phyloP scores from a whole-genome alignment of 1,284 basidiomycete species.

The Psilocybe mexicana region DNA sequence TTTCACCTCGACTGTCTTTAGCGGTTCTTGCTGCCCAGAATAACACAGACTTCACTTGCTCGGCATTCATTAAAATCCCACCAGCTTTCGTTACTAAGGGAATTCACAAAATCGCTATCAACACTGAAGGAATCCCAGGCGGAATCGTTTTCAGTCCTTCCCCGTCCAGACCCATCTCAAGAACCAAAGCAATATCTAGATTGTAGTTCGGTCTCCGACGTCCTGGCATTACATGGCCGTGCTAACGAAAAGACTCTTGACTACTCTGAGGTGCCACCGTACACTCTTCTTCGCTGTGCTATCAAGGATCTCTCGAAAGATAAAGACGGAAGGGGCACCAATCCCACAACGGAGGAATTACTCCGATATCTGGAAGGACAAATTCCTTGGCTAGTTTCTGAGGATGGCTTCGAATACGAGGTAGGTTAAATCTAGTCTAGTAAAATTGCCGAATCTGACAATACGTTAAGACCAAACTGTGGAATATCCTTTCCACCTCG shows the following conservation, averaged over 20 bases:
- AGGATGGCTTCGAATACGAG: constrained; percentile 52
- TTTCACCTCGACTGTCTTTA: constrained; percentile 27
- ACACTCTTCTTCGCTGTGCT: constrained; percentile 63
- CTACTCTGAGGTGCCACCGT: constrained; percentile 42
- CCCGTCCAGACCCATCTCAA: constrained; percentile 46
- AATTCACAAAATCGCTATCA: constrained; percentile 53
- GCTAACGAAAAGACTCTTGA: constrained; percentile 30
- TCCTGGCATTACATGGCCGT: constrained; percentile 35
- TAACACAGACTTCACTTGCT: constrained; percentile 58
- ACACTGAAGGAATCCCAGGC: constrained; percentile 53
- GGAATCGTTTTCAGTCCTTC: constrained; percentile 55
- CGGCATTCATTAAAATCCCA: constrained; percentile 60
- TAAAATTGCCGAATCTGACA: constrained; percentile 1
- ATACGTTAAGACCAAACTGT: constrained; percentile 49
- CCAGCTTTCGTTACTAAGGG: constrained; percentile 53
- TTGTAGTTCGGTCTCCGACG: constrained; percentile 49
- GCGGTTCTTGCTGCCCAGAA: constrained; percentile 68
- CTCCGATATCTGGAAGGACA: constrained; percentile 57
- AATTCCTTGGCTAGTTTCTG: constrained; percentile 55
- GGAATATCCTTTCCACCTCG: constrained; percentile 57
- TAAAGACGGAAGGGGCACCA: constrained; percentile 33
- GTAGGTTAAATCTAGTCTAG: constrained; percentile 33
- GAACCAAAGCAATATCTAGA: constrained; percentile 49
- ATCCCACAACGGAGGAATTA: constrained; percentile 56
- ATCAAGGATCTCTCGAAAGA: constrained; percentile 49